Conservation (phyloP, 75 land plant species). For the Adiantum capillusveneris region DNA sequence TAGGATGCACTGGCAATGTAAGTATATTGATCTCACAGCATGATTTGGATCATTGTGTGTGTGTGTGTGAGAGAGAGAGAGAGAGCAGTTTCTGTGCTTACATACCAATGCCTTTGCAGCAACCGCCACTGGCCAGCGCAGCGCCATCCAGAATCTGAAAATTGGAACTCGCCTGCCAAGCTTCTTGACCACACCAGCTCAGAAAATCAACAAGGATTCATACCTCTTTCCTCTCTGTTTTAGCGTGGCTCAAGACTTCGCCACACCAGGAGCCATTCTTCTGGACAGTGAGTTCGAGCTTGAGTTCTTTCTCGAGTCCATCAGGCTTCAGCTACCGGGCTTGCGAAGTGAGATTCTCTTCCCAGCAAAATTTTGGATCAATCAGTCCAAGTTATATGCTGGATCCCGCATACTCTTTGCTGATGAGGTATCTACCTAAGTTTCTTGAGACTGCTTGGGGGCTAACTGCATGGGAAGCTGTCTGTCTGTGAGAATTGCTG, state of each 20-base stretch:
- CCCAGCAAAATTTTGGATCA: slow-evolving; percentile 22
- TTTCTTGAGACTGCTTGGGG: too few relatives aligned
- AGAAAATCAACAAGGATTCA: not conserved
- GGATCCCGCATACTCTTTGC: slow-evolving; percentile 19
- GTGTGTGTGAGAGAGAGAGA: too few relatives aligned
- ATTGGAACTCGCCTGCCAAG: too few relatives aligned
- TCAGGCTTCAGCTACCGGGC: slow-evolving; percentile 12
- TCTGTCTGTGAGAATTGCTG: too few relatives aligned
- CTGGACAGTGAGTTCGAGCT: slow-evolving; percentile 17
- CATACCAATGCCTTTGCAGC: too few relatives aligned
- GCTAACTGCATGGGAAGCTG: too few relatives aligned
- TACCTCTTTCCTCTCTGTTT: not conserved
- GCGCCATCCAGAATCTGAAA: too few relatives aligned
- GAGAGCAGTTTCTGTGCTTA: too few relatives aligned
- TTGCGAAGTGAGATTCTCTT: not conserved
- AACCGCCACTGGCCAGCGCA: too few relatives aligned
- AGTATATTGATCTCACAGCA: too few relatives aligned
- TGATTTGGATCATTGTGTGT: too few relatives aligned
- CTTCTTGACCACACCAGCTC: not conserved
- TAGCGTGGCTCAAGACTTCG: slow-evolving; percentile 6
- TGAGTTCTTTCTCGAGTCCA: slow-evolving; percentile 39
- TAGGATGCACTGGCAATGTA: too few relatives aligned
- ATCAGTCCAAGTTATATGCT: slow-evolving; percentile 2
- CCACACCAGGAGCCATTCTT: slow-evolving; percentile 29
- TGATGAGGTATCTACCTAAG: slow-evolving; percentile 24